Conservation (phyloP, 129 eudicot species). For the Chrysanthemum seticuspe region DNA sequence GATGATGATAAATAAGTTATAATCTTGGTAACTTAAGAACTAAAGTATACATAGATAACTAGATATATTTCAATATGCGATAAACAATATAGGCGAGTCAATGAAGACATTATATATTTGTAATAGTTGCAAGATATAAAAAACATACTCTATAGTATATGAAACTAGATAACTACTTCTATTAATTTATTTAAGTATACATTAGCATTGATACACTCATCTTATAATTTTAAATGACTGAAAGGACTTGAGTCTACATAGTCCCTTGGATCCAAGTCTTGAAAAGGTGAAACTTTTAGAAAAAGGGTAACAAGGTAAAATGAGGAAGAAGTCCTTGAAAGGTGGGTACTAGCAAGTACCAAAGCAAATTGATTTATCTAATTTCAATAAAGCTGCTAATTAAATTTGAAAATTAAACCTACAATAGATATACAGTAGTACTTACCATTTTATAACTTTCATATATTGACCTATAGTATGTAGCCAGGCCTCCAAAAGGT, state of each 20-base stretch:
- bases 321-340: conserved; percentile 28
- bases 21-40: too few species aligned
- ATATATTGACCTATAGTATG: conserved; percentile 1
- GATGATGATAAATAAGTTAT: too few species aligned
- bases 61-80: too few species aligned
- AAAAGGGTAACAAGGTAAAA: conserved; percentile 34
- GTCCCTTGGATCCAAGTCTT: conserved; percentile 41
- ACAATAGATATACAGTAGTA: not conserved
- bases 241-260: conserved; percentile 24
- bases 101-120: not conserved
- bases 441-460: not conserved
- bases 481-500: not conserved
- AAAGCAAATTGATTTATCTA: conserved; percentile 33
- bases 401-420: not conserved
- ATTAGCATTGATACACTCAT: not conserved
- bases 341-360: conserved; percentile 36
- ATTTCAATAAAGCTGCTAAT: conserved; percentile 27
- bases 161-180: not conserved
- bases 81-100: too few species aligned
- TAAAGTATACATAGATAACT: too few species aligned
- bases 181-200: not conserved
- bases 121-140: not conserved
- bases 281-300: conserved; percentile 39
- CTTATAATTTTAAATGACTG: conserved; percentile 15
- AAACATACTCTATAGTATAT: not conserved